A percentile compares a stretch with the other conserved stretches of the same genome.
These are phyloP conservation scores for Boletus sp. DNA, from an alignment of 1,284 basidiomycete species.

Conservation along the genomic window DNA sequence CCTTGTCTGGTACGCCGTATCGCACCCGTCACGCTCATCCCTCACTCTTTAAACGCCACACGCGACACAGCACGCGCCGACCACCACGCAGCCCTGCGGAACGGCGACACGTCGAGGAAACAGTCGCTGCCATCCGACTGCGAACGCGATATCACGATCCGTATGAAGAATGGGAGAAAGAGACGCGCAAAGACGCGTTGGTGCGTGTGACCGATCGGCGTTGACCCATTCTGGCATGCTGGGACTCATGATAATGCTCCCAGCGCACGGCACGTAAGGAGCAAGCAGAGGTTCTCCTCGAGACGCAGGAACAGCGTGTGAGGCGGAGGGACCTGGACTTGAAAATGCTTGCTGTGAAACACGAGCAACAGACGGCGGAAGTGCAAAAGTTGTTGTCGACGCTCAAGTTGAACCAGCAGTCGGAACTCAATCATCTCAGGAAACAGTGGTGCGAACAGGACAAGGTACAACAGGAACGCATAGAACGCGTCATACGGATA, in stretches of 20 bases:
- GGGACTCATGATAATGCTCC: background rate
- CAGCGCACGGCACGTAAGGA: conserved; percentile 60
- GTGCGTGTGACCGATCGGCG: too few species aligned
- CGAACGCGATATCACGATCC: conserved; percentile 64
- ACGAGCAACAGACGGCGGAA: conserved; percentile 47
- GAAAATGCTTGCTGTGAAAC: conserved; percentile 36
- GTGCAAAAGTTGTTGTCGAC: conserved; percentile 43
- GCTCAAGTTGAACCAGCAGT: conserved; percentile 43
- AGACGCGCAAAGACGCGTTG: conserved; percentile 64
- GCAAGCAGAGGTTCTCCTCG: conserved; percentile 38
- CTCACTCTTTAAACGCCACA: background rate
- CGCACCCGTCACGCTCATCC: background rate
- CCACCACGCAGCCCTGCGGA: conserved; percentile 39
- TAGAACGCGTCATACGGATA: conserved; percentile 58
- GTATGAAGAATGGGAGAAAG: conserved; percentile 74
- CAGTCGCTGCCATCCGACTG: conserved; percentile 64
- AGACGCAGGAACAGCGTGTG: conserved; percentile 39
- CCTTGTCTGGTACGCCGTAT: too few species aligned
- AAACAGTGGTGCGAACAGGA: conserved; percentile 52
- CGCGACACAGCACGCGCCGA: conserved; percentile 16
- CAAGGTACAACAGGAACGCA: conserved; percentile 49
- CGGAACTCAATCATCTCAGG: conserved; percentile 44
- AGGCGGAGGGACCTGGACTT: conserved; percentile 36
- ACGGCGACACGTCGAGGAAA: conserved; percentile 56
- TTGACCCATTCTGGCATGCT: too few species aligned